Evolutionary conservation across 768 basidiomycete species (phyloP).

Genomic region (Tephrocybe sp.): DNA sequence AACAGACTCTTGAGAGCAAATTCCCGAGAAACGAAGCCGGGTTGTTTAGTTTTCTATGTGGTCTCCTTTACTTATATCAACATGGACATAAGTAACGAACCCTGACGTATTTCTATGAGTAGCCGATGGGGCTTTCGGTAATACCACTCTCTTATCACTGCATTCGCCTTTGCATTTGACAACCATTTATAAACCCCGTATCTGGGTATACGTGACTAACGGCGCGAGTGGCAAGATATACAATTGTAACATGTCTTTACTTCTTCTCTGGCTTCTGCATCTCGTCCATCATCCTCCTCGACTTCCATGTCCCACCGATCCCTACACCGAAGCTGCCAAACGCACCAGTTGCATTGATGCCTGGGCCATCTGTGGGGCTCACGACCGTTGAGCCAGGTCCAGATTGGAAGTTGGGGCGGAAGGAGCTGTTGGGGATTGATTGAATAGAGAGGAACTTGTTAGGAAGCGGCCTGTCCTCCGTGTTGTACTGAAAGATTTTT

Average conservation of each 20-base stretch:
- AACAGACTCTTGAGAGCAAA: no score
- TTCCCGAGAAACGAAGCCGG: no score
- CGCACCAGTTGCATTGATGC: slow-evolving; percentile 18
- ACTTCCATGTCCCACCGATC: slow-evolving; percentile 24
- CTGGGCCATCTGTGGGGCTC: slow-evolving; percentile 12
- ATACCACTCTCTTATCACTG: no score
- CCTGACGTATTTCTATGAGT: no score
- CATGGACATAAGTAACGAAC: no score
- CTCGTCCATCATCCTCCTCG: slow-evolving; percentile 8
- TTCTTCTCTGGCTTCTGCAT: neutral
- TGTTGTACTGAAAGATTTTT: slow-evolving; percentile 59
- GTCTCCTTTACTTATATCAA: no score
- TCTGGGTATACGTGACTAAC: no score
- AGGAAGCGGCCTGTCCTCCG: slow-evolving; percentile 77
- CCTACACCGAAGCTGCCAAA: slow-evolving; percentile 33
- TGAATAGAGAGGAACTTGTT: slow-evolving; percentile 85
- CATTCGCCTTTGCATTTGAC: no score
- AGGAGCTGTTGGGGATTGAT: slow-evolving; percentile 61
- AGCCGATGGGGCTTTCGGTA: no score
- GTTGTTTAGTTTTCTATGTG: no score
- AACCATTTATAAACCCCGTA: no score
- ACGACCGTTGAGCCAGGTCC: slow-evolving; percentile 6
- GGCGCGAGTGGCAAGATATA: slow-evolving; percentile 1
- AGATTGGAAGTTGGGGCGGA: slow-evolving; percentile 61
- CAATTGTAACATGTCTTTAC: slow-evolving; percentile 1